Evolutionary conservation across 2,329 filamentous ascomycete genomes (phyloP).

Genomic region (Fusarium transvaalense): DNA sequence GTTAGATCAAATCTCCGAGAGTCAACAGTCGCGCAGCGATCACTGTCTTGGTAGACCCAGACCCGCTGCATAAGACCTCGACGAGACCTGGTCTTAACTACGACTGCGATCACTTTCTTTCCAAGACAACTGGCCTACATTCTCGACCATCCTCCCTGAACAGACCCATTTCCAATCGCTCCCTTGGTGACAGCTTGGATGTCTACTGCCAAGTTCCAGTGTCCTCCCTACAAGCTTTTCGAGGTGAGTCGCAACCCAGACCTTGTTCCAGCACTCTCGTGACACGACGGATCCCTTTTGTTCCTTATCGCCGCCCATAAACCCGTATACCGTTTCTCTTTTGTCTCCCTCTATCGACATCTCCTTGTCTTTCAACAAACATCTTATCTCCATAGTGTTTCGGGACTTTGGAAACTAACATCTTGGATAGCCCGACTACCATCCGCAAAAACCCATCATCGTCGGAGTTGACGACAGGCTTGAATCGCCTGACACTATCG

Average conservation of each 20-base stretch:
- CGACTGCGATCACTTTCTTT: constrained; percentile 49
- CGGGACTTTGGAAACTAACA: constrained; percentile 47
- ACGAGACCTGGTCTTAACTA: constrained; percentile 56
- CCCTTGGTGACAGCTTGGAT: constrained; percentile 63
- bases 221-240: constrained; percentile 68
- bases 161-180: constrained; percentile 52
- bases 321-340: constrained; percentile 30
- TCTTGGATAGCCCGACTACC: constrained; percentile 62
- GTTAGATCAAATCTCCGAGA: constrained; percentile 57
- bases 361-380: constrained; percentile 33
- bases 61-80: constrained; percentile 54
- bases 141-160: constrained; percentile 49
- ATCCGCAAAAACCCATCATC: constrained; percentile 68
- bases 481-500: constrained; percentile 69
- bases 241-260: constrained; percentile 65
- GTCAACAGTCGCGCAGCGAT: constrained; percentile 48
- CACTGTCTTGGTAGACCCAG: constrained; percentile 49
- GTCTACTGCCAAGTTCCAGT: constrained; percentile 69
- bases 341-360: constrained; percentile 20
- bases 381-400: constrained; percentile 35
- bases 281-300: constrained; percentile 40
- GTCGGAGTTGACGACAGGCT: constrained; percentile 67
- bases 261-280: constrained; percentile 50
- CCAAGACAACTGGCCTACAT: constrained; percentile 57
- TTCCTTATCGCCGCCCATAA: constrained; percentile 28